Base-by-base conservation (phyloP, 495 filamentous ascomycete species). In the Pyrenopolyporus hunteri region DNA sequence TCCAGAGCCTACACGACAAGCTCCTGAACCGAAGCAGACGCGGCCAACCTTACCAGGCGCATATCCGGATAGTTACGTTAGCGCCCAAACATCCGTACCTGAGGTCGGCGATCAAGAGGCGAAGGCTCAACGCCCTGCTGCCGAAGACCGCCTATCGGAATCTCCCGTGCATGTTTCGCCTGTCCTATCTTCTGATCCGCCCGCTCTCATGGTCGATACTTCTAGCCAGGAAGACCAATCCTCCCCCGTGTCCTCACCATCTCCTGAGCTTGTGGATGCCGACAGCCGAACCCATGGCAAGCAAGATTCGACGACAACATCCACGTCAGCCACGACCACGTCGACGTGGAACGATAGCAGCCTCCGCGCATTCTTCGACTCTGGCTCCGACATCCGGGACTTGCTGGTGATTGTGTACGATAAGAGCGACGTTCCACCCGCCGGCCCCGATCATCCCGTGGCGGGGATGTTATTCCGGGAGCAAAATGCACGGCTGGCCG, bases 351-450 rank as follows among this genome's bases (percentile, higher is more conserved):
- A 88, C 63, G 94, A 97, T 71, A 80, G 87, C 57, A 87, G 83
- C 63, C 81, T 98, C 29, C 84, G 91, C 40, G 87, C 89, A 14
- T 98, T 96, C 75, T 86, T 98, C 63, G 93, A 98, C 59, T 92
- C 94, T 66, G 89, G 89, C 36, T 87, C 83, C n/a, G 92, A 97
- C 57, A 89, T 98, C 63, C 85, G 90, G 36, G 94, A 98, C 69
- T 79, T 98, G 69, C 83, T 97, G 48, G 81, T 93, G 6, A 88
- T 98, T 40, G 91, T 98, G 22, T 90, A 96, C 69, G 92, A 97
- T 73, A 94, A 90, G 74, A 88, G 84, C 17, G 88, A 89, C 54
- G 85, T 92, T 26, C 82, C 84, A 45, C 89, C 90, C 25, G 87
- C 88, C 8, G 83, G 86, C 0, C 82, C 84, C 25, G 90, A 96